Base-by-base conservation (phyloP, 768 basidiomycete genomes). In the Dendrothele bispora region DNA sequence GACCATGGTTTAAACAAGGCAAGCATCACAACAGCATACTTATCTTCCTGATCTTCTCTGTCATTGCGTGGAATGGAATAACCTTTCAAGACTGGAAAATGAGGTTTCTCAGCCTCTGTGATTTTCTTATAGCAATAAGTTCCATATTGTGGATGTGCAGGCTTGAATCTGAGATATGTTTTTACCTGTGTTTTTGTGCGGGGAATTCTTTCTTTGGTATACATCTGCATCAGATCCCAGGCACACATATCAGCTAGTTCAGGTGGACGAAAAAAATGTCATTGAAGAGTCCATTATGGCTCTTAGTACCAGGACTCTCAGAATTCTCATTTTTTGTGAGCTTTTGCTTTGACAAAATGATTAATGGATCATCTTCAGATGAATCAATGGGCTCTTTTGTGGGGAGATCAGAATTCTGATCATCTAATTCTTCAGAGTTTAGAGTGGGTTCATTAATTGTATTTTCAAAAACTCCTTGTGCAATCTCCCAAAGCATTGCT, bases 91-190 rank as follows among this genome's bases (percentile, higher is more conserved):
- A 28, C 27, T 7, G 21, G 40, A 42, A 42, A 21, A 8, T 7
- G 7, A 6, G 11, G 27, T 28, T 11, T 25, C 6, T 42, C 49
- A 8, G 29, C 29, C n/a, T n/a, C n/a, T n/a, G n/a, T 14, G 8
- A n/a, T 6, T 7, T 18, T 7, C 10, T 24, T 8, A 24, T 21
- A 24, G 8, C 15, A 8, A 42, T 42, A 24, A 7, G 36, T 38
- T 7, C 21, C 36, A 17, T 7, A 8, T 18, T 38, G 7, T 7
- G 36, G 36, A 38, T 38, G 36, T 15, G n/a, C 36, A 38, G 21
- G 27, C 24, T 47, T 36, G 38, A 54, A 54, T 7, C 20, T 12
- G 3, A 50, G 29, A 40, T 41, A 50, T 22, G 42, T n/a, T n/a
- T n/a, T n/a, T n/a, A n/a, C n/a, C n/a, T n/a, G n/a, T n/a, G n/a